Evolutionary conservation across 2,329 filamentous ascomycete genomes (phyloP).

Genomic region (Xylariaceae sp.): DNA sequence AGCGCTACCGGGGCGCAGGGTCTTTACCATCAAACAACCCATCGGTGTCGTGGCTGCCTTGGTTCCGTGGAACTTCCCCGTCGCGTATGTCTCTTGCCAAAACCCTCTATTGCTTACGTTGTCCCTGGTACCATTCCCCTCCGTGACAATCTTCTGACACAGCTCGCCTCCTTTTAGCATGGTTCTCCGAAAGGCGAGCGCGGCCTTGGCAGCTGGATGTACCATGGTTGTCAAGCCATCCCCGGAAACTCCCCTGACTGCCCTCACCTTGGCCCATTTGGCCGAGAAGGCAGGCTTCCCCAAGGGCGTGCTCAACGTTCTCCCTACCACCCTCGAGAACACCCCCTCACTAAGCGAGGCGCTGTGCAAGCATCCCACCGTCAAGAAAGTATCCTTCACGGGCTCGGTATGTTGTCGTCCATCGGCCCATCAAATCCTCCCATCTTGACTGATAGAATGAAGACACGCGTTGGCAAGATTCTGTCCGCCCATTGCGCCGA

Average conservation of each 20-base stretch:
- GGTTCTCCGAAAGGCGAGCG: constrained; percentile 61
- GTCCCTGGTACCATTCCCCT: too few relatives aligned
- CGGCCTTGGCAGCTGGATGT: constrained; percentile 65
- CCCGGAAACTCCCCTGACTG: constrained; percentile 59
- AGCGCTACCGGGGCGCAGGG: constrained; percentile 55
- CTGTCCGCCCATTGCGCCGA: constrained; percentile 58
- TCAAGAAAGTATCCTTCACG: constrained; percentile 69
- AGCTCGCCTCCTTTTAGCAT: constrained; percentile 30
- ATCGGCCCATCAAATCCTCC: not conserved
- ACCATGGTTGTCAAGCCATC: constrained; percentile 70
- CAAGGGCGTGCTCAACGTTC: constrained; percentile 58
- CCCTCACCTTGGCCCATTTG: constrained; percentile 48
- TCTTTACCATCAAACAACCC: constrained; percentile 70
- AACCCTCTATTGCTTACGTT: too few relatives aligned
- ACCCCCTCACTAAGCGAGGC: constrained; percentile 42
- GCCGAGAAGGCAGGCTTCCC: constrained; percentile 68
- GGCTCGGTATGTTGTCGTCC: constrained; percentile 38
- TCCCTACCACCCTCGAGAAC: constrained; percentile 40
- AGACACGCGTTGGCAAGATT: constrained; percentile 63
- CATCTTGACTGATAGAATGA: constrained; percentile 24
- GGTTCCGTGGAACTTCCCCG: constrained; percentile 67
- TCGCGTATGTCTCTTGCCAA: constrained; percentile 41
- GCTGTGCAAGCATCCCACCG: constrained; percentile 39
- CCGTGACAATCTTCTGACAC: not conserved
- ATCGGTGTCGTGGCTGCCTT: constrained; percentile 63